A percentile compares a stretch with the other conserved stretches of the same genome.
Conservation (phyloP, 371 early-diverging fungal species). For the Circinella umbellata region DNA sequence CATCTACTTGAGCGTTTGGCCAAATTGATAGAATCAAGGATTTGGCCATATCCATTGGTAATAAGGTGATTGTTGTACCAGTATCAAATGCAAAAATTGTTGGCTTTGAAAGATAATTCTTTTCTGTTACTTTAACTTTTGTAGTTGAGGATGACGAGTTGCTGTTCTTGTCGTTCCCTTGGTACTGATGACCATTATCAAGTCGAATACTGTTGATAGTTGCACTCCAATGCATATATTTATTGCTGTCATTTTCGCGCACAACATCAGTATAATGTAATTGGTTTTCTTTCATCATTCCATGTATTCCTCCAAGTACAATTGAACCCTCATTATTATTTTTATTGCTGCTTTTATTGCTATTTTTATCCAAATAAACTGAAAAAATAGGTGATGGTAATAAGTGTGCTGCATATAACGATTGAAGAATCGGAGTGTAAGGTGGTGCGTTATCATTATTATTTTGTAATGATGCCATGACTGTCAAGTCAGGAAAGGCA, state of each 20-base stretch:
- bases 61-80: neutral
- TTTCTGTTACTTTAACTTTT: neutral
- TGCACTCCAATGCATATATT: neutral
- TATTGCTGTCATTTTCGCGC: neutral
- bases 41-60: neutral
- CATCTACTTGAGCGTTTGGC: neutral
- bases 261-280: neutral
- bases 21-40: neutral
- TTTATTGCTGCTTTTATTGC: too few species aligned
- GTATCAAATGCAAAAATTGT: neutral
- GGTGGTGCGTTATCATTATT: neutral
- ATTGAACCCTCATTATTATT: neutral
- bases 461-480: neutral
- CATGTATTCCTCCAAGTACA: neutral
- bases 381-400: slow-evolving; percentile 16
- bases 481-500: slow-evolving; percentile 14
- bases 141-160: neutral
- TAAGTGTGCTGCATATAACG: slow-evolving; percentile 1
- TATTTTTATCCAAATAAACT: neutral
- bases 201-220: neutral
- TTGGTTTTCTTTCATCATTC: neutral
- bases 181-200: neutral
- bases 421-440: slow-evolving; percentile 10
- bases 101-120: neutral
- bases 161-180: too few species aligned